Conservation (phyloP, 768 basidiomycete species). For the Infundibulicybe gibba region DNA sequence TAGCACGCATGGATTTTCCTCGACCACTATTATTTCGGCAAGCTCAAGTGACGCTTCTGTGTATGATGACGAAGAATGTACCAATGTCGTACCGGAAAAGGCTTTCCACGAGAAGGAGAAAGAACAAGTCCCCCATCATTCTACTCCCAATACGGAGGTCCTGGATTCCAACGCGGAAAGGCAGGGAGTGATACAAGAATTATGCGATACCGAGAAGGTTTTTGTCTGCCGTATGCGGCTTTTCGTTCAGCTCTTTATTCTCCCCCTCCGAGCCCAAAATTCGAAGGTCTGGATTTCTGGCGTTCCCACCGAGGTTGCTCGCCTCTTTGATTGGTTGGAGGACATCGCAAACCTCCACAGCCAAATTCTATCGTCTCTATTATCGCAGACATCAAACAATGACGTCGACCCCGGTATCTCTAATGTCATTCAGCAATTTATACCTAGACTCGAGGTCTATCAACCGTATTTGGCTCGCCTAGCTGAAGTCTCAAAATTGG, state of each 20-base stretch:
- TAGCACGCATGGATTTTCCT: neutral
- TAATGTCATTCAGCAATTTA: slow-evolving; percentile 53
- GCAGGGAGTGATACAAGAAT: slow-evolving; percentile 46
- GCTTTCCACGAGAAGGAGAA: slow-evolving; percentile 10
- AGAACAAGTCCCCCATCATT: slow-evolving; percentile 2
- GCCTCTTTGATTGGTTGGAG: slow-evolving; percentile 85
- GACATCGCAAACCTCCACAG: slow-evolving; percentile 79
- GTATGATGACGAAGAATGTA: slow-evolving; percentile 9
- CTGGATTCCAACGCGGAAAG: slow-evolving; percentile 6
- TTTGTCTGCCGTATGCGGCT: slow-evolving; percentile 66
- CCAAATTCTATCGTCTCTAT: slow-evolving; percentile 43
- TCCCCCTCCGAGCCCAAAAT: slow-evolving; percentile 71
- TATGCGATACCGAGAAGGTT: slow-evolving; percentile 62
- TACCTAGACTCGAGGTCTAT: slow-evolving; percentile 73
- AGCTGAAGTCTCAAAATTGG: slow-evolving; percentile 50
- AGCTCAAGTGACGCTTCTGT: slow-evolving; percentile 15
- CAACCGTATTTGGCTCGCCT: slow-evolving; percentile 83
- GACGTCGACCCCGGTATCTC: slow-evolving; percentile 52
- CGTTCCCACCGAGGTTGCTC: slow-evolving; percentile 64
- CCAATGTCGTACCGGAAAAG: too few relatives aligned
- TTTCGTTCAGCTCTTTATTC: slow-evolving; percentile 70
- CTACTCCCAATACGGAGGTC: slow-evolving; percentile 2
- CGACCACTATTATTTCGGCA: slow-evolving; percentile 2
- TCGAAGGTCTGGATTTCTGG: slow-evolving; percentile 78
- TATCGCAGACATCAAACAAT: slow-evolving; percentile 32